These are phyloP conservation scores for Neoboletus subvelutipes DNA, from an alignment of 768 basidiomycete species.

Conservation along the genomic window DNA sequence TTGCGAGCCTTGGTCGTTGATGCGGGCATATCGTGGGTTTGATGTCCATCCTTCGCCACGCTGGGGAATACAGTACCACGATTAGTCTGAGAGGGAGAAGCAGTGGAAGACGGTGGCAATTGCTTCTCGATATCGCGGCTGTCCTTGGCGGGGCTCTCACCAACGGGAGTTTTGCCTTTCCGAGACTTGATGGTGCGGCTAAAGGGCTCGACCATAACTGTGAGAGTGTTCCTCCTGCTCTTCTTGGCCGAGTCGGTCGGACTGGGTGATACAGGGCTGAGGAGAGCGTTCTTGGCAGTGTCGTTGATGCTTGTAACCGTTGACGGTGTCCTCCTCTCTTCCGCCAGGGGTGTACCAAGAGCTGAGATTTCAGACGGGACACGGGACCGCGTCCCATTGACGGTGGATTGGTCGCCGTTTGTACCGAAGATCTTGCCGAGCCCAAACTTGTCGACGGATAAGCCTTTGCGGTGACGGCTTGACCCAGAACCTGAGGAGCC, in stretches of 20 bases:
- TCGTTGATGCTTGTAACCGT: conserved; percentile 9
- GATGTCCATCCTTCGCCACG: conserved; percentile 28
- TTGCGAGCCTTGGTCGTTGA: conserved; percentile 88
- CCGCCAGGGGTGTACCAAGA: conserved; percentile 19
- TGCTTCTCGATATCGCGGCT: conserved; percentile 40
- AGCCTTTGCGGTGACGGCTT: conserved; percentile 61
- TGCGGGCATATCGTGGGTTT: conserved; percentile 49
- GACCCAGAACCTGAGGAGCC: conserved; percentile 40
- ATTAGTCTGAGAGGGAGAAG: conserved; percentile 29
- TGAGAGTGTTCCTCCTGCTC: conserved; percentile 77
- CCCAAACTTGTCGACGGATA: conserved; percentile 79
- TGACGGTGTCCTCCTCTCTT: conserved; percentile 18
- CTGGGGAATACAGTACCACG: conserved; percentile 27
- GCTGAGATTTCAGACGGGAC: conserved; percentile 43
- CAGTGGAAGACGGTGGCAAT: conserved; percentile 29
- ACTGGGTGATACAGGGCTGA: conserved; percentile 37
- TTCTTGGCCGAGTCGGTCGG: conserved; percentile 47
- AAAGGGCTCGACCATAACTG: conserved; percentile 82
- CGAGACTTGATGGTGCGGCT: conserved; percentile 44
- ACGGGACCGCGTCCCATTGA: conserved; percentile 39
- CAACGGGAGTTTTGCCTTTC: conserved; percentile 35
- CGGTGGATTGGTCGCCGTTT: conserved; percentile 33
- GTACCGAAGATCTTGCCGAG: conserved; percentile 71
- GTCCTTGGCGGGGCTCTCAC: conserved; percentile 43
- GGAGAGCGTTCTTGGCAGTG: conserved; percentile 31